Evolutionary conservation across 345 rosid species (phyloP).

Genomic region (Corymbia maculata): DNA sequence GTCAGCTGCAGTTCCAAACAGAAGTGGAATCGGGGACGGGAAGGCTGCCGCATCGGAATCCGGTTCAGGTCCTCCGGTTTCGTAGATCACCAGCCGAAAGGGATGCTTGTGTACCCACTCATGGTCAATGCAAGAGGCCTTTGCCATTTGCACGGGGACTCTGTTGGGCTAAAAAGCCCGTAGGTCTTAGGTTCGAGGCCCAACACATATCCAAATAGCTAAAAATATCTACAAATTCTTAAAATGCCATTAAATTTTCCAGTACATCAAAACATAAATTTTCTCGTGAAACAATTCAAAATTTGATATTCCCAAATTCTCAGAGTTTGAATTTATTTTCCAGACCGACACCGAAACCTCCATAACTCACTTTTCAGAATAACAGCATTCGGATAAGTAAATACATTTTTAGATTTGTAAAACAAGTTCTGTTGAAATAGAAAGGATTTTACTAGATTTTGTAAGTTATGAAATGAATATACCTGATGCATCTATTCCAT

Average conservation of each 20-base stretch:
- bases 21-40: neutral
- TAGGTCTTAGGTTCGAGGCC: too few species aligned
- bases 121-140: neutral
- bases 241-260: too few species aligned
- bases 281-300: too few species aligned
- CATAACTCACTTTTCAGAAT: too few species aligned
- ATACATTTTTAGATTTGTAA: too few species aligned
- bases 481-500: too few species aligned
- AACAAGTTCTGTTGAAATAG: too few species aligned
- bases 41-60: neutral
- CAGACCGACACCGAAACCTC: neutral
- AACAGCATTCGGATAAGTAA: too few species aligned
- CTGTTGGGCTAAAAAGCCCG: neutral
- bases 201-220: too few species aligned
- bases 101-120: neutral
- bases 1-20: neutral
- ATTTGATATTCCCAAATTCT: neutral
- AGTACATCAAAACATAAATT: too few species aligned
- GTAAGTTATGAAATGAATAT: neutral
- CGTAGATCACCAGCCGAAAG: neutral
- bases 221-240: too few species aligned
- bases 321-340: neutral
- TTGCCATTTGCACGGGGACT: neutral
- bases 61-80: neutral
- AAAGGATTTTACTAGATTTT: neutral